phyloP scores from a whole-genome alignment of 495 filamentous ascomycete genomes.

The Penicillium manginii region DNA sequence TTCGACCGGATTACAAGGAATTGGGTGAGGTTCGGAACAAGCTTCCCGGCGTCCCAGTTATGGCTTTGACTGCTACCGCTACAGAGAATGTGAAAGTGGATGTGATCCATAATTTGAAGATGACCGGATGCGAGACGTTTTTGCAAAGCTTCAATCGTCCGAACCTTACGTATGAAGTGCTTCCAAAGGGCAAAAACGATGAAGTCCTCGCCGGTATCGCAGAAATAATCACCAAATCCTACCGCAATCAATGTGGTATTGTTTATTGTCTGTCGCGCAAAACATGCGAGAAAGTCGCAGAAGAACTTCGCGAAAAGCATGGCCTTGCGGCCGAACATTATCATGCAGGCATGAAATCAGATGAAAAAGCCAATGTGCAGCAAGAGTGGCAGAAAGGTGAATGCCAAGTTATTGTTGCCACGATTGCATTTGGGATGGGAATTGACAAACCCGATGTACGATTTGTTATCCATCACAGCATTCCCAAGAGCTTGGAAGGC shows the following conservation, averaged over 20 bases:
- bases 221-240: conserved; percentile 66
- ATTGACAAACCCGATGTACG: conserved; percentile 97
- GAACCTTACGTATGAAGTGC: conserved; percentile 87
- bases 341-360: conserved; percentile 74
- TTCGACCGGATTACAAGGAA: conserved; percentile 92
- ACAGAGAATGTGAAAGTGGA: conserved; percentile 91
- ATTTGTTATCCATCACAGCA: conserved; percentile 88
- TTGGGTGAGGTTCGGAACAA: conserved; percentile 70
- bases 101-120: conserved; percentile 84
- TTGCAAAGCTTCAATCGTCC: conserved; percentile 92
- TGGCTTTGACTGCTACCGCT: conserved; percentile 94
- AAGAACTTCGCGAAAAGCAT: conserved; percentile 60
- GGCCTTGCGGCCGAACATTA: conserved; percentile 80
- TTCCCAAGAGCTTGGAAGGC: conserved; percentile 95
- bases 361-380: conserved; percentile 69
- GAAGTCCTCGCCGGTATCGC: conserved; percentile 69
- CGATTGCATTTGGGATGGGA: conserved; percentile 98
- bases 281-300: conserved; percentile 78
- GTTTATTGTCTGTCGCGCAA: conserved; percentile 90
- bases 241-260: conserved; percentile 79
- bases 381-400: conserved; percentile 77
- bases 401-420: conserved; percentile 93
- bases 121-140: conserved; percentile 74
- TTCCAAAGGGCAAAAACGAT: conserved; percentile 56
- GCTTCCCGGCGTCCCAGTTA: conserved; percentile 80